Conservation (phyloP, 176 grass and related monocot species). For the Carex myosuroides region DNA sequence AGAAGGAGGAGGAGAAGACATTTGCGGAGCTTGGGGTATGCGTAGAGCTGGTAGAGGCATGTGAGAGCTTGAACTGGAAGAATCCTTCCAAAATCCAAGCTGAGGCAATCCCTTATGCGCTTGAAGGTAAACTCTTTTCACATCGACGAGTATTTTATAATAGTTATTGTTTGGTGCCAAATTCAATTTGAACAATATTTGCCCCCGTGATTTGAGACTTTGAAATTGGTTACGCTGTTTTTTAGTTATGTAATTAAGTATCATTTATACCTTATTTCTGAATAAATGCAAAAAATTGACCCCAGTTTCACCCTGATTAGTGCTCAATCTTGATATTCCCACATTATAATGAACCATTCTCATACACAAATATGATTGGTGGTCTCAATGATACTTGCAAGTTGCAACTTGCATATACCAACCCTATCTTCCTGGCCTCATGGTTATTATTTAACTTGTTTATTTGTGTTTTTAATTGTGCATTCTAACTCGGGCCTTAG, state of each 20-base stretch:
- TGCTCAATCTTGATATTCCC: no score
- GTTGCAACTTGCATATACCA: background rate
- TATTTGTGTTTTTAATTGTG: background rate
- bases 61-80: slow-evolving; percentile 28
- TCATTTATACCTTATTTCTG: slow-evolving; percentile 4
- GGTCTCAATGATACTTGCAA: background rate
- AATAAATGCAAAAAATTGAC: background rate
- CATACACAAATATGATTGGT: background rate
- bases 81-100: slow-evolving; percentile 20
- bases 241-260: background rate
- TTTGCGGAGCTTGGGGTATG: slow-evolving; percentile 27
- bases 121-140: slow-evolving; percentile 4
- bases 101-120: slow-evolving; percentile 24
- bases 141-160: background rate
- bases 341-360: background rate
- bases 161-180: background rate
- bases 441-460: background rate
- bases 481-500: background rate
- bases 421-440: background rate
- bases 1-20: slow-evolving; percentile 13
- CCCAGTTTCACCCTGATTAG: background rate
- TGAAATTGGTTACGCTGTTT: background rate
- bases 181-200: slow-evolving; percentile 5
- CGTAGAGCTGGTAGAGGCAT: slow-evolving; percentile 24
- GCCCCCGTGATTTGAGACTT: background rate